Conservation (phyloP, 108 stramenopile species). For the Epipyxis sp. region DNA sequence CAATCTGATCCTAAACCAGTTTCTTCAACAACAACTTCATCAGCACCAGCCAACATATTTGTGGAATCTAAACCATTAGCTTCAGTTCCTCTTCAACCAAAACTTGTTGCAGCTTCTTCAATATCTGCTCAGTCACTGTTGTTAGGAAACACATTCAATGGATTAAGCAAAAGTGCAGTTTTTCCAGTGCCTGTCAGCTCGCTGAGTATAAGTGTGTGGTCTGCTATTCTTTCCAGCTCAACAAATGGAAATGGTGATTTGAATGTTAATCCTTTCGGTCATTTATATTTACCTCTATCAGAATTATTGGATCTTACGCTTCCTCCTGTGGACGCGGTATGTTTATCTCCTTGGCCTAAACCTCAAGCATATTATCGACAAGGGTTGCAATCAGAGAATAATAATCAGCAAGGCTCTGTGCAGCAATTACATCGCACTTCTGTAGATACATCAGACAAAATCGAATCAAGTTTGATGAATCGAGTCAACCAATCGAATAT, state of each 20-base stretch:
- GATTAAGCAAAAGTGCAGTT: constrained; percentile 8
- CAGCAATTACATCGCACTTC: too few relatives aligned
- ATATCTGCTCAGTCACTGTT: too few relatives aligned
- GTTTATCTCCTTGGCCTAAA: too few relatives aligned
- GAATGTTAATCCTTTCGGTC: neutral
- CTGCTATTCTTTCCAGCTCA: neutral
- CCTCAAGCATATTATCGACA: too few relatives aligned
- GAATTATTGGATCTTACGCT: constrained; percentile 27
- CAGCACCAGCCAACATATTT: too few relatives aligned
- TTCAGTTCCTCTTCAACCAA: neutral
- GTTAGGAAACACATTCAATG: constrained; percentile 25
- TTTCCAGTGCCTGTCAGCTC: constrained; percentile 26
- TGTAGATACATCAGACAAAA: too few relatives aligned
- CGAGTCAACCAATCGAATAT: too few relatives aligned
- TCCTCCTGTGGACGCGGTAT: constrained; percentile 28
- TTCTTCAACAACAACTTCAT: neutral
- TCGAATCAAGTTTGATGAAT: too few relatives aligned
- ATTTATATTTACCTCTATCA: neutral
- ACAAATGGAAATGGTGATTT: neutral
- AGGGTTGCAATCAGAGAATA: too few relatives aligned
- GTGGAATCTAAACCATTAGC: neutral
- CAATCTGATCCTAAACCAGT: neutral
- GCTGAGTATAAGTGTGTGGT: constrained; percentile 8
- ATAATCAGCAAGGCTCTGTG: too few relatives aligned
- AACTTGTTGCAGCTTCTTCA: neutral